Base-by-base conservation (phyloP, 2,329 filamentous ascomycete genomes). In the Decorospora gaudefroyi region DNA sequence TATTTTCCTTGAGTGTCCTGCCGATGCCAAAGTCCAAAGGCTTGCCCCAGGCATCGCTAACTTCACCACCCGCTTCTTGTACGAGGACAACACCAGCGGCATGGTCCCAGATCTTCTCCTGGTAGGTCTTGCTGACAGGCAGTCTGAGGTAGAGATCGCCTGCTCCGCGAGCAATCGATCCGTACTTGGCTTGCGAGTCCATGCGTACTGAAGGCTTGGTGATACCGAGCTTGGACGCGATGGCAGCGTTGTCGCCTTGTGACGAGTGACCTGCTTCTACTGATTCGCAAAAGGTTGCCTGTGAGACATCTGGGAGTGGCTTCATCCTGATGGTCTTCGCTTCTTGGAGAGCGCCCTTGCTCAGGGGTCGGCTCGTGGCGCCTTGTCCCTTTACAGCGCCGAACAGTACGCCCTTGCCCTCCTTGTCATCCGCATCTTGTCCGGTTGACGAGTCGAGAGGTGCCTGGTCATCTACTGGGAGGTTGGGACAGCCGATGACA, bases 91-190 rank as follows among this genome's bases (percentile, higher is more conserved):
- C 91, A 27, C 93, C 93, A 9, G 92, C 93, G 12, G 93, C 93
- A 71, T 99, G 93, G 68, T 99, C 93, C 93, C 93, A 99, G 59
- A 99, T 99, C 82, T 99, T 99, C 79, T 99, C 93, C 70, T 95
- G 84, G 75, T 99, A 99, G 40, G 86, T 85, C 59, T 86, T 87
- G 68, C 83, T 87, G 18, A 89, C 86, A 3, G 93, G 93, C 46
- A 99, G 76, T 40, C 95, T 83, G 45, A 99, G 80, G 74, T 99
- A 99, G 55, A 99, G 85, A 67, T 99, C 93, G 35, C 91, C 93
- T 4, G 91, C 90, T 31, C 93, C 93, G 52, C 93, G 81, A 23
- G 93, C 93, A 68, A 99, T 95, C 23, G 88, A 93, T 51, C 86
- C 92, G 74, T 99, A 99, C 74, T 99, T 99, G 61, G 93, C 92